phyloP scores from a whole-genome alignment of 805 yeast species.

The Zygotorulaspora danielsina region DNA sequence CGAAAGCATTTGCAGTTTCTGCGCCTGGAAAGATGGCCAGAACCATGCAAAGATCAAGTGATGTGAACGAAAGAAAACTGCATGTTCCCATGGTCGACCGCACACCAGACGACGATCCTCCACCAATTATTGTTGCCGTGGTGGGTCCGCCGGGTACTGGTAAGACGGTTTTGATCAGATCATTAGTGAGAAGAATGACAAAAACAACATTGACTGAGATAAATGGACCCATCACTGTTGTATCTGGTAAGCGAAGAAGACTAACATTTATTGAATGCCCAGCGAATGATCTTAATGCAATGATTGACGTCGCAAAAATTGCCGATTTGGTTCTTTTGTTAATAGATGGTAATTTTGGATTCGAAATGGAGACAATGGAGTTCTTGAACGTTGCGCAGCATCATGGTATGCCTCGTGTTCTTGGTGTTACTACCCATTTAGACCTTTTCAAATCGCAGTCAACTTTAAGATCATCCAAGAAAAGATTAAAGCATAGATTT shows the following conservation, averaged over 20 bases:
- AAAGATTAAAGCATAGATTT: constrained; percentile 84
- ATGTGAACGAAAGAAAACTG: constrained; percentile 70
- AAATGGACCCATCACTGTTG: constrained; percentile 95
- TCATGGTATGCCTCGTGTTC: constrained; percentile 97
- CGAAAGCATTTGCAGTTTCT: constrained; percentile 76
- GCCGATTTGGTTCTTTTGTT: constrained; percentile 86
- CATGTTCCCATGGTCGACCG: constrained; percentile 98
- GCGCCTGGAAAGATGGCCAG: constrained; percentile 84
- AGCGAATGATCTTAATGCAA: constrained; percentile 84
- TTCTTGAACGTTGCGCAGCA: constrained; percentile 93
- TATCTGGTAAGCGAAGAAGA: constrained; percentile 89
- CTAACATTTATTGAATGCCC: constrained; percentile 86
- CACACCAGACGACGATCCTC: constrained; percentile 96
- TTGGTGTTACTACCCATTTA: constrained; percentile 93
- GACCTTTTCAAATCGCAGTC: constrained; percentile 88
- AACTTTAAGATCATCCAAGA: constrained; percentile 86
- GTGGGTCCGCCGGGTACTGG: constrained; percentile 99
- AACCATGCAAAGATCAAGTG: constrained; percentile 80
- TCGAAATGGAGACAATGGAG: constrained; percentile 99
- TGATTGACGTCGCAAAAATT: constrained; percentile 93
- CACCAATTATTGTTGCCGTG: constrained; percentile 92
- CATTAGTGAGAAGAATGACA: constrained; percentile 80
- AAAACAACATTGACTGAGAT: constrained; percentile 82
- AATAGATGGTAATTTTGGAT: constrained; percentile 96
- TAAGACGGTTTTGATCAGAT: constrained; percentile 85